Evolutionary conservation across 2,329 filamentous ascomycete genomes (phyloP), one percentile per base, ranked within the genome.

Genomic region (Teratosphaeria viscida): DNA sequence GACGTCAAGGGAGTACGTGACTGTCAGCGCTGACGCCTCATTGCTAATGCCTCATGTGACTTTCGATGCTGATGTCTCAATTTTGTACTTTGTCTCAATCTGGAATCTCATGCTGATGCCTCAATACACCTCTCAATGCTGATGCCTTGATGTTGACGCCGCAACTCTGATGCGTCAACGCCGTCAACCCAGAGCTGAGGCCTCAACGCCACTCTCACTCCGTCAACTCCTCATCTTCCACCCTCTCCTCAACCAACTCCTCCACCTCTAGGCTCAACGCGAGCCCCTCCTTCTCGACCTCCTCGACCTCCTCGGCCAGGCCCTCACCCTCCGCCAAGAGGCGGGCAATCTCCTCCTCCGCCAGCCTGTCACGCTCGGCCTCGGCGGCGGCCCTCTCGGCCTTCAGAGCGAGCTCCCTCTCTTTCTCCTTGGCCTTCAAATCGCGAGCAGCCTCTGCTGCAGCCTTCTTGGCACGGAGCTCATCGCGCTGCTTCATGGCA

Each of bases 221-320:
- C 2, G 61, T 59, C 3, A 58, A 57, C 23, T 68, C 66, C 58
- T 68, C 66, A 56, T 0, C 64, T 66, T 32, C 55, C 29, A 0
- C 59, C 59, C 35, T 57, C 37, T 12, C 49, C 8, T 53, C 35
- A 35, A 53, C 23, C 53, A 56, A 27, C 19, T 43, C 57, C 34
- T 56, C 37, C 54, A 54, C 53, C 54, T 57, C 47, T 14, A 54
- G 52, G 26, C 52, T 27, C n/a, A 57, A n/a, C 0, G 49, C 54
- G 4, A 39, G 52, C 7, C 26, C 52, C 52, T 12, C 52, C 52
- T 27, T 23, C 35, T 35, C 26, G 7, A 26, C 29, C 29, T 14
- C 53, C 56, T 8, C 26, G 2, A 35, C 56, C 52, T 55, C 32
- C 2, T 53, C 49, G 2, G 29, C 34, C 54, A 26, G 12, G 3